Evolutionary conservation across 352 stramenopile species (phyloP).

Genomic region (Phytophthora colocasiae): DNA sequence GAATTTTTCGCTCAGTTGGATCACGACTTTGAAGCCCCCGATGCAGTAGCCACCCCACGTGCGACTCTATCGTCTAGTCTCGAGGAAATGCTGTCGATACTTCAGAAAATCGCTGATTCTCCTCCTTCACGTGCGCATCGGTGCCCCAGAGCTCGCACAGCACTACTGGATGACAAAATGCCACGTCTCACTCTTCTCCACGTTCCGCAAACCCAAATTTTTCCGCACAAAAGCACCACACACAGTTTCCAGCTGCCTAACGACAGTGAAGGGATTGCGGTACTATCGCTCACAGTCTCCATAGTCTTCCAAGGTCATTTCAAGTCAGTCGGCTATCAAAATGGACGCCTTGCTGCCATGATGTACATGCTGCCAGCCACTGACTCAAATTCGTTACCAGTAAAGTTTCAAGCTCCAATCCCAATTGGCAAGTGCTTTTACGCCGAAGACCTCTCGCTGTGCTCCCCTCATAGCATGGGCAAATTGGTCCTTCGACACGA

Average conservation of each 20-base stretch:
- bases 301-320: conserved; percentile 84
- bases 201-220: conserved; percentile 54
- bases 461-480: conserved; percentile 69
- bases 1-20: conserved; percentile 59
- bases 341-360: conserved; percentile 76
- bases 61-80: conserved; percentile 34
- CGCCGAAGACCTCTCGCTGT: conserved; percentile 62
- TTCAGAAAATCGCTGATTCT: conserved; percentile 36
- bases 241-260: conserved; percentile 68
- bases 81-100: conserved; percentile 40
- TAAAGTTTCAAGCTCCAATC: conserved; percentile 35
- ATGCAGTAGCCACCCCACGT: conserved; percentile 13
- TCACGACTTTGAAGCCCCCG: conserved; percentile 42
- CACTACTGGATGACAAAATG: conserved; percentile 47
- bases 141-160: conserved; percentile 26
- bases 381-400: conserved; percentile 11
- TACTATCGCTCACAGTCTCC: conserved; percentile 63
- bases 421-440: conserved; percentile 66
- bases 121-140: conserved; percentile 13
- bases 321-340: conserved; percentile 72
- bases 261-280: conserved; percentile 35
- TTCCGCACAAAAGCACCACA: conserved; percentile 66
- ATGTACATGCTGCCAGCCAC: conserved; percentile 63
- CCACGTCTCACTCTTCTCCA: conserved; percentile 44
- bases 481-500: conserved; percentile 75